phyloP scores from a whole-genome alignment of 73 alveolate species.

The Durusdinium trenchii region DNA sequence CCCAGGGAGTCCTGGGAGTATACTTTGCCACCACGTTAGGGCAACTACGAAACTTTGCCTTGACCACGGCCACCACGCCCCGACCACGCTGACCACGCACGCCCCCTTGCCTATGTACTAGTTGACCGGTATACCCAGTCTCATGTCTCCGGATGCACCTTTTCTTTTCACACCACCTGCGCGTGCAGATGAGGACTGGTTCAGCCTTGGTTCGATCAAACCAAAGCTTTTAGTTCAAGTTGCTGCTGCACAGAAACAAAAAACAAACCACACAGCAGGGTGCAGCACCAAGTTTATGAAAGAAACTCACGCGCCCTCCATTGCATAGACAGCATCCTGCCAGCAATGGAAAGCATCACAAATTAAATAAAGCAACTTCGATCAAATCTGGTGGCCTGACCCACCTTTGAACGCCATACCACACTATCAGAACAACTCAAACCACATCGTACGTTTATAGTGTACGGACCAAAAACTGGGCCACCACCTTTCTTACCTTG shows the following conservation, averaged over 20 bases:
- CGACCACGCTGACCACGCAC: not conserved
- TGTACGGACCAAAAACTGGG: not conserved
- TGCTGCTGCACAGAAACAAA: no score
- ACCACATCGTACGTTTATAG: not conserved
- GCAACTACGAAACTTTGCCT: not conserved
- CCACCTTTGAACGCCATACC: no score
- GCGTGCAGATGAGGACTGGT: no score
- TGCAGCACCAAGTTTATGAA: not conserved
- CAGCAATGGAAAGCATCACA: no score
- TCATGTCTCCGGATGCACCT: no score
- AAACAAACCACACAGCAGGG: not conserved
- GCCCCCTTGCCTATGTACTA: not conserved
- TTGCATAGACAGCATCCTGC: slow-evolving; percentile 2
- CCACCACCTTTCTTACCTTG: not conserved
- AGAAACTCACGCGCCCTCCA: not conserved
- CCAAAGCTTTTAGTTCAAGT: no score
- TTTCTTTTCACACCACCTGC: no score
- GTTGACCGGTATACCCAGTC: no score
- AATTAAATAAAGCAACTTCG: no score
- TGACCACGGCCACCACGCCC: not conserved
- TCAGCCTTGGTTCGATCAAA: no score
- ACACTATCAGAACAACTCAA: no score
- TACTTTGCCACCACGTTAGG: not conserved
- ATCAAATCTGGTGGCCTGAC: no score
- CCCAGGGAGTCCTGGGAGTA: not conserved